Conservation (phyloP, 495 filamentous ascomycete species). For the Patellaria atrata region DNA sequence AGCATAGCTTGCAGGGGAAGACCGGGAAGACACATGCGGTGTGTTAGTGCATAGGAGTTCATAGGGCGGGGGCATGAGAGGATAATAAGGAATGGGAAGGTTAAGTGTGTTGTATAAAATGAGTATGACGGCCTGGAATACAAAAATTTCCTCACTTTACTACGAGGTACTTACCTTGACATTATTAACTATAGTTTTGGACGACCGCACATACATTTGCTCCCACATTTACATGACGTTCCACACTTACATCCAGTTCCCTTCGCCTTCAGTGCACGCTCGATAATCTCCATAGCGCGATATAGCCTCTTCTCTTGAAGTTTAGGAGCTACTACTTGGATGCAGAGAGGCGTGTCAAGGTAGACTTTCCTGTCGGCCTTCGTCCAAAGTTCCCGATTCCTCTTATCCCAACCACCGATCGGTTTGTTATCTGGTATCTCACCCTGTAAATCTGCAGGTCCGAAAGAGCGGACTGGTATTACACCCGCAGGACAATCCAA, state of each 20-base stretch:
- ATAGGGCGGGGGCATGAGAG: too few relatives aligned
- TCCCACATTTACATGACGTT: too few relatives aligned
- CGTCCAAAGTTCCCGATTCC: slow-evolving; percentile 43
- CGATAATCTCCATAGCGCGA: slow-evolving; percentile 38
- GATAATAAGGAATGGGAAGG: too few relatives aligned
- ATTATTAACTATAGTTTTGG: too few relatives aligned
- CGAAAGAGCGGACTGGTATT: slow-evolving; percentile 39
- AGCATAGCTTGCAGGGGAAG: slow-evolving; percentile 76
- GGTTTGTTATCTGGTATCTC: slow-evolving; percentile 29
- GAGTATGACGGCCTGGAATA: too few relatives aligned
- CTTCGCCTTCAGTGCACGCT: slow-evolving; percentile 17
- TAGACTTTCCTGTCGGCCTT: slow-evolving; percentile 41
- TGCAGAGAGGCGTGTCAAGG: slow-evolving; percentile 37
- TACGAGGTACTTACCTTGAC: too few relatives aligned
- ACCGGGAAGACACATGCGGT: slow-evolving; percentile 75
- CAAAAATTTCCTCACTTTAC: too few relatives aligned
- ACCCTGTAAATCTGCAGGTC: slow-evolving; percentile 34
- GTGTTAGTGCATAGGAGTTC: too few relatives aligned
- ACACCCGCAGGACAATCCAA: slow-evolving; percentile 48
- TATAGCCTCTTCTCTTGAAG: slow-evolving; percentile 42
- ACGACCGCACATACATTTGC: too few relatives aligned
- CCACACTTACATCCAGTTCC: too few relatives aligned
- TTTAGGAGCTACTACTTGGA: slow-evolving; percentile 48
- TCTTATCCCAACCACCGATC: slow-evolving; percentile 45
- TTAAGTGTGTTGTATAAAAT: too few relatives aligned